Conservation (phyloP, 2,329 filamentous ascomycete genomes). For the Leptographium radiaticola region DNA sequence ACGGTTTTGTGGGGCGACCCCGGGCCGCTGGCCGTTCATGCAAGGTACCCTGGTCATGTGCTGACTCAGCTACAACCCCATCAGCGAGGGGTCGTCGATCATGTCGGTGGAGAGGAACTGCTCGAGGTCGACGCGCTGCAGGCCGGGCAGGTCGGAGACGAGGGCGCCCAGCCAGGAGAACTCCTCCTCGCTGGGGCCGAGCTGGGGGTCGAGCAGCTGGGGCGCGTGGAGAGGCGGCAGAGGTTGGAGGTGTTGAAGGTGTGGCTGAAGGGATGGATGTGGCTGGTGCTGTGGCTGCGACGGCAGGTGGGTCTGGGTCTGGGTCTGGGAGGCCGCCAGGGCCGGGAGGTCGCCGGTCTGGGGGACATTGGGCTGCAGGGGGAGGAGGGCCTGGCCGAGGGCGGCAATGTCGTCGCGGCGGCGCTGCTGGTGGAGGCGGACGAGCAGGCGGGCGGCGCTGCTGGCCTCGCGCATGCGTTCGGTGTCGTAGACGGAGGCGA, state of each 20-base stretch:
- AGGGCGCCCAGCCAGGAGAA: slow-evolving; percentile 29
- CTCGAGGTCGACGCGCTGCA: slow-evolving; percentile 30
- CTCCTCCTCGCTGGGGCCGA: slow-evolving; percentile 18
- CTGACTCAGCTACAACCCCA: background rate
- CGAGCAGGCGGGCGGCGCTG: slow-evolving; percentile 38
- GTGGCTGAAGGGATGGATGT: background rate
- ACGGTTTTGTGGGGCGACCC: no score
- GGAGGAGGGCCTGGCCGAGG: slow-evolving; percentile 21
- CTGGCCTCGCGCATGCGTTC: slow-evolving; percentile 37
- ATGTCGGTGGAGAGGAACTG: slow-evolving; percentile 19
- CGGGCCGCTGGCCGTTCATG: no score
- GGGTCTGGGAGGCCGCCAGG: background rate
- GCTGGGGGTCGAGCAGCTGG: slow-evolving; percentile 1
- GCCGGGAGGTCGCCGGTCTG: no score
- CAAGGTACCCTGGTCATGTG: no score
- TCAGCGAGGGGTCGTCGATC: slow-evolving; percentile 1
- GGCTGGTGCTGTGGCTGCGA: slow-evolving; percentile 5
- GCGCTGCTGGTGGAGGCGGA: slow-evolving; percentile 36
- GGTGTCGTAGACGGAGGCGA: slow-evolving; percentile 30
- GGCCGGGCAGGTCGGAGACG: slow-evolving; percentile 28
- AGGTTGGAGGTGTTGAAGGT: background rate
- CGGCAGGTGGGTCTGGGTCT: slow-evolving; percentile 8
- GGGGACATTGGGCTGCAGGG: background rate
- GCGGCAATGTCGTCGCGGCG: slow-evolving; percentile 29
- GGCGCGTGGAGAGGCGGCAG: background rate